Conservation (phyloP, 2,329 filamentous ascomycete species). For the Rhynchosporium agropyri region DNA sequence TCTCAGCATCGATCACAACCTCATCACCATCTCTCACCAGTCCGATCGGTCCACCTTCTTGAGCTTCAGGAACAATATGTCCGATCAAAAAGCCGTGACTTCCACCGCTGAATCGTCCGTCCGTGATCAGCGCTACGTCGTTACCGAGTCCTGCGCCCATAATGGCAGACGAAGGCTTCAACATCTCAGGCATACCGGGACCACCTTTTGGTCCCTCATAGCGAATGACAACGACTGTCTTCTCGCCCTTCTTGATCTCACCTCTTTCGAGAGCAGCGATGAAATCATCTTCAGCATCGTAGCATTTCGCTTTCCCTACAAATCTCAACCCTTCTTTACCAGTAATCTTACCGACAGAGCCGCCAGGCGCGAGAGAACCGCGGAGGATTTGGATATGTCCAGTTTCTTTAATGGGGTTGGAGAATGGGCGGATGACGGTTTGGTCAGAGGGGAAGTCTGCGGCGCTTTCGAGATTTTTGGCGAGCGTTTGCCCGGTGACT, state of each 20-base stretch:
- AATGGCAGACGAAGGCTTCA: conserved; percentile 71
- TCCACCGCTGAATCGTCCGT: conserved; percentile 64
- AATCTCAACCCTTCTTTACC: conserved; percentile 73
- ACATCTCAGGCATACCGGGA: conserved; percentile 74
- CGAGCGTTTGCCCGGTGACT: conserved; percentile 60
- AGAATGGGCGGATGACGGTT: conserved; percentile 69
- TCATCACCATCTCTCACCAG: conserved; percentile 60
- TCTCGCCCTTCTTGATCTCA: conserved; percentile 74
- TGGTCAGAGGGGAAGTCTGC: conserved; percentile 69
- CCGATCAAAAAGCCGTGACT: conserved; percentile 64
- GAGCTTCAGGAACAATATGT: conserved; percentile 63
- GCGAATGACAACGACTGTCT: conserved; percentile 75
- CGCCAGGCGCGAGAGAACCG: conserved; percentile 69
- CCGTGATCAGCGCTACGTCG: conserved; percentile 72
- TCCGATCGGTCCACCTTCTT: conserved; percentile 61
- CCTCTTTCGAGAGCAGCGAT: conserved; percentile 66
- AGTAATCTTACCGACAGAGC: conserved; percentile 75
- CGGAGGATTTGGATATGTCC: conserved; percentile 75
- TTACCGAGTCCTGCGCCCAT: conserved; percentile 73
- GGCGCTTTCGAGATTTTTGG: conserved; percentile 59
- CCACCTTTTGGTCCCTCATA: conserved; percentile 75
- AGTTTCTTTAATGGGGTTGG: conserved; percentile 69
- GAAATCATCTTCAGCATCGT: conserved; percentile 70
- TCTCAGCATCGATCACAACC: conserved; percentile 63
- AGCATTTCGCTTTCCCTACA: conserved; percentile 70